A percentile compares a stretch with the other conserved stretches of the same genome.
Evolutionary conservation across 2,329 filamentous ascomycete genomes (phyloP).

Genomic region (Aspergillus aculeatus): DNA sequence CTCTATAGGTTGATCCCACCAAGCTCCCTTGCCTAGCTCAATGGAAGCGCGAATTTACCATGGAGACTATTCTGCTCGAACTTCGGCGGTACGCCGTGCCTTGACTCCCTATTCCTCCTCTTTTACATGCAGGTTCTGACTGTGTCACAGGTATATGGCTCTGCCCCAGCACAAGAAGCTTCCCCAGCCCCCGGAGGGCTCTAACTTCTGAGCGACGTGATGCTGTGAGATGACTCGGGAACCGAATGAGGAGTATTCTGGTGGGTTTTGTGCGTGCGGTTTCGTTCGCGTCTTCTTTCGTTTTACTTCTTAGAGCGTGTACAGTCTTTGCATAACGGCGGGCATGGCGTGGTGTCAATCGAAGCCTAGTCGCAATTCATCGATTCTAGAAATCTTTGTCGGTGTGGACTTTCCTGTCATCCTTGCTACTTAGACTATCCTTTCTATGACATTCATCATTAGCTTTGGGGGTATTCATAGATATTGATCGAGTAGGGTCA

Average conservation of each 20-base stretch:
- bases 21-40: conserved; percentile 81
- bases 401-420: not conserved
- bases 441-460: not conserved
- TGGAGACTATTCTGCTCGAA: conserved; percentile 91
- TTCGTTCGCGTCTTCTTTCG: conserved; percentile 23
- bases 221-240: conserved; percentile 22
- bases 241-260: conserved; percentile 31
- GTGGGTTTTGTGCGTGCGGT: conserved; percentile 25
- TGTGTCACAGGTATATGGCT: conserved; percentile 78
- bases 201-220: conserved; percentile 51
- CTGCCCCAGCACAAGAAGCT: conserved; percentile 90
- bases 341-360: conserved; percentile 33
- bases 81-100: conserved; percentile 63
- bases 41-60: conserved; percentile 91
- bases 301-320: conserved; percentile 33
- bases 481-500: too few species aligned
- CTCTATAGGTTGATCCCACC: conserved; percentile 68
- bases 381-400: not conserved
- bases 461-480: not conserved
- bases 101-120: conserved; percentile 9
- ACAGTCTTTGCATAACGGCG: conserved; percentile 40
- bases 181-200: conserved; percentile 86
- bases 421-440: conserved; percentile 10
- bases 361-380: conserved; percentile 23
- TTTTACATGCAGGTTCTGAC: conserved; percentile 28